phyloP scores from a whole-genome alignment of 1,139 yeast species.

The Hansenula lynferdii region DNA sequence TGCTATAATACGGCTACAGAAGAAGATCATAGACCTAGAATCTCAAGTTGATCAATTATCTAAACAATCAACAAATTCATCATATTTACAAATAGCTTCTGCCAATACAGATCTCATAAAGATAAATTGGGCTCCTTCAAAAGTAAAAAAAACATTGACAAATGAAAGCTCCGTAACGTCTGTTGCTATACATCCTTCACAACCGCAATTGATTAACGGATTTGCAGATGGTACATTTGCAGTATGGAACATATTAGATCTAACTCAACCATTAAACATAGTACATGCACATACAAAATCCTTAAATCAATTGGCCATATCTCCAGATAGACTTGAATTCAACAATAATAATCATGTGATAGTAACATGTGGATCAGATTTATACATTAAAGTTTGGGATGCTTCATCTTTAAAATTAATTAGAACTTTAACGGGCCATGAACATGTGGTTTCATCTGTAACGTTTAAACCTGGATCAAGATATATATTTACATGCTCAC shows the following conservation, averaged over 20 bases:
- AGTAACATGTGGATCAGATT: conserved; percentile 74
- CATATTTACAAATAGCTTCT: conserved; percentile 18
- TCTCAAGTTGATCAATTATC: conserved; percentile 19
- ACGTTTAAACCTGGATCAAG: conserved; percentile 42
- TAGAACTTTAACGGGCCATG: conserved; percentile 81
- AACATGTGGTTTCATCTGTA: conserved; percentile 74
- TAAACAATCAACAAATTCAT: conserved; percentile 9
- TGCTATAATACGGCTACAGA: conserved; percentile 76
- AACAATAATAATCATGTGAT: conserved; percentile 23
- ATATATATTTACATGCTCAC: conserved; percentile 60
- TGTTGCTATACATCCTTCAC: conserved; percentile 66
- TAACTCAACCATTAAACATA: conserved; percentile 61
- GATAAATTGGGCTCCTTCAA: conserved; percentile 66
- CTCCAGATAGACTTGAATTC: conserved; percentile 30
- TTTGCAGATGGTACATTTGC: conserved; percentile 71
- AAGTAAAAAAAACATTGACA: conserved; percentile 42
- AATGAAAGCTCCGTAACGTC: conserved; percentile 64
- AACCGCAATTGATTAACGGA: conserved; percentile 63
- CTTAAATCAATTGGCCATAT: conserved; percentile 59
- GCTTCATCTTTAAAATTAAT: conserved; percentile 44
- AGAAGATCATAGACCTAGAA: conserved; percentile 59
- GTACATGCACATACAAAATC: conserved; percentile 75
- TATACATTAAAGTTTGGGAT: conserved; percentile 70
- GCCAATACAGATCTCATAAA: conserved; percentile 31
- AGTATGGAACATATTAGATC: conserved; percentile 68